Evolutionary conservation across 1,284 basidiomycete species (phyloP), one percentile per base, ranked within the genome.

Genomic region (Uromyces viciae-fabae): DNA sequence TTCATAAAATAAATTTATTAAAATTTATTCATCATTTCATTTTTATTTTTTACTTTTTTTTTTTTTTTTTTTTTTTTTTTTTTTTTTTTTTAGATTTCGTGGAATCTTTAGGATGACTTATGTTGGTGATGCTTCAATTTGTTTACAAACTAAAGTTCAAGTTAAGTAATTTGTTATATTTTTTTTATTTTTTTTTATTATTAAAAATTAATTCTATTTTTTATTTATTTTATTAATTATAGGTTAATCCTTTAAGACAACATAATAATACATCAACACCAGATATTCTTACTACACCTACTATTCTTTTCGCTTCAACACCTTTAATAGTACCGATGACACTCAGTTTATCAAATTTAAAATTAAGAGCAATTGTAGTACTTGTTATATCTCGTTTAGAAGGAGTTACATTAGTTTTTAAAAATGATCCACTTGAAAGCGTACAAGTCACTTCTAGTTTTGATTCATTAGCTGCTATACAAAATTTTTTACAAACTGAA

Each of bases 391-490:
- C 95, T 36, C 94, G 94, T 83, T 92, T 93, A 85, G 98, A 98
- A 85, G 97, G 97, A 71, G 98, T 99, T 86, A 99, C 97, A 0
- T 90, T 99, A 66, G 97, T 99, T 33, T 99, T 99, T 91, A 99
- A 99, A 88, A 99, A 98, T 79, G 97, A 99, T 87, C 97, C 97
- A 0, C 90, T 99, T 28, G 95, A 99, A 87, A 94, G 95, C 84
- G 94, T 99, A 77, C 93, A 98, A 85, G 98, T 99, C 84, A 94
- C 92, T 86, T 94, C 92, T 85, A 98, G 96, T 0, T 99, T 99
- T 85, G 97, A 99, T 87, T 95, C 93, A 22, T 96, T 99, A 82
- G 94, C 94, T 72, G 95, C 98, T 82, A 98, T 99, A 79, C 94
- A 98, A 85, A 95, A 94, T 80, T 98, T 95, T 86, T 94, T 98